Percentiles rank a stretch among this genome's conserved stretches.
Evolutionary conservation across 345 rosid species (phyloP).

Genomic region (Clarkia xantiana): DNA sequence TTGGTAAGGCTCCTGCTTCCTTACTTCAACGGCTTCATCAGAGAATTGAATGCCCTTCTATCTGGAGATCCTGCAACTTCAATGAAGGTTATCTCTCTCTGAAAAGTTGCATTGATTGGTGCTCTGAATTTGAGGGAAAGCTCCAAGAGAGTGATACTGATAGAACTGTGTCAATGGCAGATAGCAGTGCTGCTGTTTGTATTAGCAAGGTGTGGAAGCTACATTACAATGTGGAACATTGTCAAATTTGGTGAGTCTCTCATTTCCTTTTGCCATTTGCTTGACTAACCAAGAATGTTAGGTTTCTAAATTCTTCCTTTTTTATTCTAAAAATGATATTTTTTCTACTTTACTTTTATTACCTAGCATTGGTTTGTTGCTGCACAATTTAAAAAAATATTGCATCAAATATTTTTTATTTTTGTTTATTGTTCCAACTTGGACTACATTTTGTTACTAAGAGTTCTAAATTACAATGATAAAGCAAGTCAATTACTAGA

Average conservation of each 20-base stretch:
- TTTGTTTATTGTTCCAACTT: no score
- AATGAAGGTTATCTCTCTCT: conserved; percentile 46
- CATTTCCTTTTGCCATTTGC: background rate
- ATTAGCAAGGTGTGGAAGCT: conserved; percentile 76
- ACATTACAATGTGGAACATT: conserved; percentile 88
- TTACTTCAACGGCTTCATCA: conserved; percentile 61
- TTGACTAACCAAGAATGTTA: no score
- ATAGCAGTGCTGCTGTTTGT: conserved; percentile 77
- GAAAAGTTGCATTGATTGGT: background rate
- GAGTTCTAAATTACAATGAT: no score
- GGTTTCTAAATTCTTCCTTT: no score
- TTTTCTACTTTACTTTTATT: no score
- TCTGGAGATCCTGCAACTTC: conserved; percentile 88
- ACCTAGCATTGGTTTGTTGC: no score
- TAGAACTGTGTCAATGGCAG: conserved; percentile 31
- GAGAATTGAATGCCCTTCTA: conserved; percentile 60
- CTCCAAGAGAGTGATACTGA: conserved; percentile 16
- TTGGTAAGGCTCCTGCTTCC: conserved; percentile 55
- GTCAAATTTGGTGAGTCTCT: conserved; percentile 51
- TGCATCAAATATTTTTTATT: no score
- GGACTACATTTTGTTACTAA: no score
- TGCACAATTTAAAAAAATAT: no score
- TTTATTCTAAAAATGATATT: background rate
- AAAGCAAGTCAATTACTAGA: no score
- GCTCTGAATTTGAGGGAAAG: background rate